These are phyloP conservation scores for Acanthamoeba lenticulata DNA, from an alignment of 208 protist species.

Conservation along the genomic window DNA sequence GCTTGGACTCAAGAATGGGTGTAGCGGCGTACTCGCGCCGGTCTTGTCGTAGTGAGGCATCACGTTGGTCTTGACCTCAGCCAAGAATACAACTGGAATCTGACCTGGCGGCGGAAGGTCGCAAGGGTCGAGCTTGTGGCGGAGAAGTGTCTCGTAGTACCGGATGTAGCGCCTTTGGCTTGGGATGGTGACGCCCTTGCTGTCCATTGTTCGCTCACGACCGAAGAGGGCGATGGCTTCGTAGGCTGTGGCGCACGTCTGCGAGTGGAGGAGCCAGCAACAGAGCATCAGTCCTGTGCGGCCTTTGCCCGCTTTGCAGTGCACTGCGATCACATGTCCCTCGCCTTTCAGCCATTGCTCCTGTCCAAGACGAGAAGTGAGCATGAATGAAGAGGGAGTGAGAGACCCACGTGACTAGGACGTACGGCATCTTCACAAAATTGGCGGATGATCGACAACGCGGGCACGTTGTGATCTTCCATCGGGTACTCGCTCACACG, in stretches of 20 bases:
- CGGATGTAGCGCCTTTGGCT: conserved; percentile 80
- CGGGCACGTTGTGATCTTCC: conserved; percentile 93
- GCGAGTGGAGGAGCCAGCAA: conserved; percentile 84
- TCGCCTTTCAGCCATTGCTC: conserved; percentile 82
- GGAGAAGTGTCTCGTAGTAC: conserved; percentile 77
- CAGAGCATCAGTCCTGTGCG: conserved; percentile 95
- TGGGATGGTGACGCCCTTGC: conserved; percentile 85
- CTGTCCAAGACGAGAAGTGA: conserved; percentile 40
- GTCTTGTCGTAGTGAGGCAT: not conserved
- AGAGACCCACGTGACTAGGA: not conserved
- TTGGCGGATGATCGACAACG: conserved; percentile 90
- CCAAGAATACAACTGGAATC: conserved; percentile 23
- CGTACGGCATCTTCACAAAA: conserved; percentile 73
- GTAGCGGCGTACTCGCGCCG: not conserved
- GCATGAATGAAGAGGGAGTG: not conserved
- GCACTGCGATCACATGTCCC: conserved; percentile 92
- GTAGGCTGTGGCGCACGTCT: conserved; percentile 68
- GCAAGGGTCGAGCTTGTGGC: not conserved
- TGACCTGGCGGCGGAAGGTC: conserved; percentile 17
- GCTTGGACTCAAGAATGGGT: not conserved
- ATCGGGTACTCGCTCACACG: conserved; percentile 89
- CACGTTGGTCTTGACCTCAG: not conserved
- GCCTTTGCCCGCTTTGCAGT: conserved; percentile 98
- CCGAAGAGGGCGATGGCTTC: conserved; percentile 81
- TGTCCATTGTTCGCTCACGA: conserved; percentile 77